These are phyloP conservation scores for Salix suchowensis DNA, from an alignment of 345 rosid species.

Conservation along the genomic window DNA sequence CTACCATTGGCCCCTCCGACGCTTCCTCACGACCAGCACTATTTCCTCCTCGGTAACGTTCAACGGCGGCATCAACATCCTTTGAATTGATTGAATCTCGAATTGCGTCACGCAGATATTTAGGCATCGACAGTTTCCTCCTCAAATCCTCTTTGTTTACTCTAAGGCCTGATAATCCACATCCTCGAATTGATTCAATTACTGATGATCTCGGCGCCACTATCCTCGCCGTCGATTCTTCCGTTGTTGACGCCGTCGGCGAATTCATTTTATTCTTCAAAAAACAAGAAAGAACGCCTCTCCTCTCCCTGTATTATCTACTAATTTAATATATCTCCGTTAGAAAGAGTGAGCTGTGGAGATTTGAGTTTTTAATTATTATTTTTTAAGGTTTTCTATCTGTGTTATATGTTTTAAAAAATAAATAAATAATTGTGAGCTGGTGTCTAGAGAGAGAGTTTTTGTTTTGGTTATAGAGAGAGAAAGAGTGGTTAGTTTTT, in stretches of 20 bases:
- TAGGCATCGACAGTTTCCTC: slow-evolving; percentile 52
- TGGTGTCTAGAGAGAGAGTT: no score
- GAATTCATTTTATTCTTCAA: slow-evolving; percentile 41
- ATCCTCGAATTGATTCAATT: slow-evolving; percentile 56
- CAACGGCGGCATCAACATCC: slow-evolving; percentile 35
- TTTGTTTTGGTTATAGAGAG: no score
- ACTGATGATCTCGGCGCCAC: slow-evolving; percentile 53
- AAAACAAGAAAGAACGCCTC: neutral
- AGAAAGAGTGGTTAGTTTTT: no score
- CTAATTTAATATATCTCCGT: neutral
- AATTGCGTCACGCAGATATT: slow-evolving; percentile 67
- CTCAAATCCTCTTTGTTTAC: slow-evolving; percentile 66
- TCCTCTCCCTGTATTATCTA: neutral
- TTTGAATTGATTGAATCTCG: slow-evolving; percentile 47
- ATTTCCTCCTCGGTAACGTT: neutral
- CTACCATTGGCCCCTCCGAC: slow-evolving; percentile 73
- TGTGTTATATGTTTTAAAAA: no score
- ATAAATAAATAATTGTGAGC: no score
- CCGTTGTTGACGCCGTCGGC: slow-evolving; percentile 28
- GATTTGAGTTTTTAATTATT: neutral
- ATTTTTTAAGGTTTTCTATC: no score
- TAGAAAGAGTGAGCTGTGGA: neutral
- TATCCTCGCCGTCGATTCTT: slow-evolving; percentile 48
- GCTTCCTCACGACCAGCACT: slow-evolving; percentile 5
- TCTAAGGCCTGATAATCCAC: slow-evolving; percentile 57